A percentile compares a stretch with the other conserved stretches of the same genome.
Conservation (phyloP, 2,329 filamentous ascomycete species). For the Trichoderma polysporum region DNA sequence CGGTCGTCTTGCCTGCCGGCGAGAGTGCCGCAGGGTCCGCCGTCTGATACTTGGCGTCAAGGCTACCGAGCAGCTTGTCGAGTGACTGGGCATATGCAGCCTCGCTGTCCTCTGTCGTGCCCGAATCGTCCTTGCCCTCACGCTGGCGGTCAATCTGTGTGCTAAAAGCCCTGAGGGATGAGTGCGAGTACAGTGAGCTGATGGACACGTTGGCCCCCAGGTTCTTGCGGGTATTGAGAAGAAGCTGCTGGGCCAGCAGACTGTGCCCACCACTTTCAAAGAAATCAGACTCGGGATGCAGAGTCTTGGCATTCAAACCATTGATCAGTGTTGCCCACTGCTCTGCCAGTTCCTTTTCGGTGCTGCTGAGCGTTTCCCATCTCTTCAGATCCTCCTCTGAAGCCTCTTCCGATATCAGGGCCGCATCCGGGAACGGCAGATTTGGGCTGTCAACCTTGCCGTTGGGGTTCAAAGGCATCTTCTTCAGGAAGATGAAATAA, state of each 20-base stretch:
- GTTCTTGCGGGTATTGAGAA: conserved; percentile 55
- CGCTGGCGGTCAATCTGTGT: conserved; percentile 34
- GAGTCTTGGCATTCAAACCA: conserved; percentile 64
- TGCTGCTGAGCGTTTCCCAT: conserved; percentile 45
- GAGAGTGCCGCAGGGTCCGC: conserved; percentile 38
- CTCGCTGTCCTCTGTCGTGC: conserved; percentile 44
- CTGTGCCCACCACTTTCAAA: conserved; percentile 43
- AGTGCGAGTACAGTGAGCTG: conserved; percentile 33
- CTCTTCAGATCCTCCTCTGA: conserved; percentile 46
- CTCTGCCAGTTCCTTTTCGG: conserved; percentile 44
- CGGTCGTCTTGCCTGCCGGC: conserved; percentile 44
- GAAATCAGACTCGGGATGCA: conserved; percentile 44
- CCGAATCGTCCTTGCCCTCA: conserved; percentile 27
- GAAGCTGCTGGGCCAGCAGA: conserved; percentile 68
- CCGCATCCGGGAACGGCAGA: conserved; percentile 76
- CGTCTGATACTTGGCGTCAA: conserved; percentile 44
- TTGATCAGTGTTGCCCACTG: conserved; percentile 73
- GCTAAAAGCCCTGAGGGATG: conserved; percentile 32
- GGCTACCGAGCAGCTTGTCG: conserved; percentile 47
- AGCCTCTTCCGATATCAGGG: conserved; percentile 53
- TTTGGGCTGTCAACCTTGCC: conserved; percentile 78
- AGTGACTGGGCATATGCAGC: conserved; percentile 55
- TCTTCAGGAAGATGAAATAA: conserved; percentile 36
- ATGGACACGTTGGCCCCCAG: conserved; percentile 35
- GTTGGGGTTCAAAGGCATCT: conserved; percentile 65